Base-by-base conservation (phyloP, 2,329 filamentous ascomycete species). In the Massarina eburnea region DNA sequence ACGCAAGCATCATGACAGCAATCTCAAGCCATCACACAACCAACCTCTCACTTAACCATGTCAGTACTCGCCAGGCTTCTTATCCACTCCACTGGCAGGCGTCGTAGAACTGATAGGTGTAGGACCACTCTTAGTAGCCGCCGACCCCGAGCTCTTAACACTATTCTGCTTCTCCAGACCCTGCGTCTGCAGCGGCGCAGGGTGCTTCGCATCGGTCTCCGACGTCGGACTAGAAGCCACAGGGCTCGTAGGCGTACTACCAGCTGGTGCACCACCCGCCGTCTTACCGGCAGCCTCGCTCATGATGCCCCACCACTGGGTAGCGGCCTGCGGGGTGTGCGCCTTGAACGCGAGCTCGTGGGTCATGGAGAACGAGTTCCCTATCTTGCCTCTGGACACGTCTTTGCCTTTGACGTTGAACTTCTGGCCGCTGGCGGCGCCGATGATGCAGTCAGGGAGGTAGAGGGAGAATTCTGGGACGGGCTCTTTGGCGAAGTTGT, bases 331-430 rank as follows among this genome's bases (percentile, higher is more conserved):
- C 2, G 89, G 71, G 1, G 88, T 90, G 71, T 91, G 86, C 0
- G 91, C 91, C 75, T 95, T 95, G 82, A 96, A 96, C 22, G 80
- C 75, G 29, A 95, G 78, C 71, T 97, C 92, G 32, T 89, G 84
- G 20, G 74, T 82, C 55, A 91, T 89, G 38, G 86, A 82, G 55
- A 96, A 81, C 66, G 90, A 92, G 75, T 85, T 87, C 62, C 86
- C 85, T 53, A 96, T 74, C 53, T 86, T 88, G 49, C 80, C 77
- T 66, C 88, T 88, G 62, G 85, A 86, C 45, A 86, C 83, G 67
- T 99, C 91, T 72, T 97, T 97, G 70, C 94, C 94, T 76, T 96
- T 96, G 70, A 99, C 80, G 63, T 84, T 89, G 79, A 99, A 97
- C 72, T 95, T 96, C 49, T 86, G 81, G 43, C 88, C 91, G 55